A percentile compares a stretch with the other conserved stretches of the same genome.
These are phyloP conservation scores for Zoysia matrella DNA, from an alignment of 202 grass and related monocot species.

Conservation along the genomic window DNA sequence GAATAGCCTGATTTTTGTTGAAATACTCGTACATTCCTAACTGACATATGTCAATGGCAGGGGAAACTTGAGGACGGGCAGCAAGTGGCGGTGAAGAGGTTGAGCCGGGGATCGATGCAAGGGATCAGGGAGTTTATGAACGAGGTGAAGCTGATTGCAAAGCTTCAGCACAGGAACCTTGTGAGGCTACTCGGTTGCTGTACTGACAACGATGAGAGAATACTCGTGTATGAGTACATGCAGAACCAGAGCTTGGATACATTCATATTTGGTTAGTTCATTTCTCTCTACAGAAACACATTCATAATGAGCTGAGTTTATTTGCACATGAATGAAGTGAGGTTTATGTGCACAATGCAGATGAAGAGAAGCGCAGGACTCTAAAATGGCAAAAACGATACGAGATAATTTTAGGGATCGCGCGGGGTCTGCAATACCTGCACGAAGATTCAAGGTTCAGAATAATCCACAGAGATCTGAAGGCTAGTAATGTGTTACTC, in stretches of 20 bases:
- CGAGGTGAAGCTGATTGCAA: slow-evolving; percentile 8
- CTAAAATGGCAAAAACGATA: slow-evolving; percentile 47
- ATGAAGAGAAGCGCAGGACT: slow-evolving; percentile 35
- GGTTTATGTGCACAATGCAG: neutral
- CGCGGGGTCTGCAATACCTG: slow-evolving; percentile 47
- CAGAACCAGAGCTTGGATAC: neutral
- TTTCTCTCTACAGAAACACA: neutral
- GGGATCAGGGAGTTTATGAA: slow-evolving; percentile 45
- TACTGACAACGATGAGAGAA: slow-evolving; percentile 55
- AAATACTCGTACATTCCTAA: neutral
- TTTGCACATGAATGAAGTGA: too few relatives aligned
- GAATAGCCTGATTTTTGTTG: neutral
- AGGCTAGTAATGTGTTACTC: slow-evolving; percentile 56
- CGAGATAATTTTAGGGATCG: slow-evolving; percentile 53
- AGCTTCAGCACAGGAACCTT: slow-evolving; percentile 69
- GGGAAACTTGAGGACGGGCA: slow-evolving; percentile 31
- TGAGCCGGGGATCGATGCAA: slow-evolving; percentile 27
- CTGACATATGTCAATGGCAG: neutral
- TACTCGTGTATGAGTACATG: slow-evolving; percentile 79
- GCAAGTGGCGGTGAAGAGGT: slow-evolving; percentile 48
- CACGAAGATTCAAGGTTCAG: slow-evolving; percentile 61
- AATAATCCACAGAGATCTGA: slow-evolving; percentile 56
- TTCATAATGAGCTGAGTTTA: too few relatives aligned
- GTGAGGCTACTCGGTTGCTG: slow-evolving; percentile 68
- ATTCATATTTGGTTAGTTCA: too few relatives aligned